Evolutionary conservation across 768 basidiomycete species (phyloP), one percentile per base, ranked within the genome.

Genomic region (Tylopilus plumbeoviolaceoides): DNA sequence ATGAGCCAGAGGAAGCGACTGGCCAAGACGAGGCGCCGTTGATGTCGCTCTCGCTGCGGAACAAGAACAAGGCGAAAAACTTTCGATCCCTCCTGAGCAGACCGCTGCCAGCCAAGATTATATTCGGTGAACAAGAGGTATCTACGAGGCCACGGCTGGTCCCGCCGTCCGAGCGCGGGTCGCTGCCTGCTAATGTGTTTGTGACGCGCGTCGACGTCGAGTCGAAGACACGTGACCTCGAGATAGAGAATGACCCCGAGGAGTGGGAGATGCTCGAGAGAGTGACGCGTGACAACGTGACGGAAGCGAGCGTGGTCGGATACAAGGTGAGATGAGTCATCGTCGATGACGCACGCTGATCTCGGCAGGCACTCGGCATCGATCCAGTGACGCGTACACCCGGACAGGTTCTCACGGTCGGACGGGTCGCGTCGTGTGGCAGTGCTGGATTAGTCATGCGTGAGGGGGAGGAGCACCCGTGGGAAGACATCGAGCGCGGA

Each of bases 131-230:
- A 12, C 51, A 55, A 35, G 62, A 54, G 21, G 51, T 21, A 30
- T 33, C 53, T 27, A 21, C 4, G n/a, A 35, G 12, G 5, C 69
- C 74, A 7, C 75, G 72, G 1, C 66, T 87, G 11, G 58, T 87
- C 30, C 82, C 86, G 2, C 87, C 87, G 1, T 89, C 87, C 4
- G 79, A 83, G 60, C 78, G 80, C 42, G 68, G 78, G 46, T 60
- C 70, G 44, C 59, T 89, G 8, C 87, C 87, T 1, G 60, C 72
- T 5, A 82, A 85, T 47, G 63, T 89, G 60, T 81, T 89, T 55
- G 84, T 89, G 31, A 88, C 87, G 3, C 83, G 81, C 57, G 73
- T 89, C 2, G 84, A 89, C 55, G 84, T 89, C 23, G 85, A 87
- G 59, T n/a, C n/a, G n/a, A n/a, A n/a, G n/a, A n/a, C n/a, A n/a